These are phyloP conservation scores for Boletus vermiculosoides DNA, from an alignment of 768 basidiomycete genomes.

Conservation along the genomic window DNA sequence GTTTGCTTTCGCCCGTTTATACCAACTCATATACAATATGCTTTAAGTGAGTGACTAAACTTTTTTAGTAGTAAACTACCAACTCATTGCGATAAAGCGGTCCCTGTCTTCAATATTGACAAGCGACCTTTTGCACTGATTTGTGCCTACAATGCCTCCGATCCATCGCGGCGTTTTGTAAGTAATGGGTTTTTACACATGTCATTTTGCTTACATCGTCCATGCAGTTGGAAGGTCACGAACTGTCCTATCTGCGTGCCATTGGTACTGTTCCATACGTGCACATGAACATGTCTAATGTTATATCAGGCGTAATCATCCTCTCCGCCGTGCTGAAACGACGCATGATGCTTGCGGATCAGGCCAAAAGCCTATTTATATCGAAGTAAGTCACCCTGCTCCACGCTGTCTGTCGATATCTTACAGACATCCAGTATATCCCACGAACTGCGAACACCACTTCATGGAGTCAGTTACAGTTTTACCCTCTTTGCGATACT, in stretches of 20 bases:
- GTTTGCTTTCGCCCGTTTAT: conserved; percentile 80
- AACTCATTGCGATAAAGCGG: conserved; percentile 47
- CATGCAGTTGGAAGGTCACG: conserved; percentile 76
- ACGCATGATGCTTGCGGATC: conserved; percentile 91
- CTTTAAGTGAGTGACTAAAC: conserved; percentile 60
- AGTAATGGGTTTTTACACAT: conserved; percentile 21
- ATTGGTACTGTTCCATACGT: conserved; percentile 51
- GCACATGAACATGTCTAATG: conserved; percentile 1
- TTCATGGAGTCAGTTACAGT: conserved; percentile 69
- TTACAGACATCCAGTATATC: conserved; percentile 61
- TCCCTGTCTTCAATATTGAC: conserved; percentile 92
- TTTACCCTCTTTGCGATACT: not conserved
- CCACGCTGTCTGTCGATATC: not conserved
- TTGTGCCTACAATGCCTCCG: conserved; percentile 86
- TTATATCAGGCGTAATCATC: conserved; percentile 73
- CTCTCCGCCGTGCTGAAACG: conserved; percentile 90
- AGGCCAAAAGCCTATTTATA: conserved; percentile 89
- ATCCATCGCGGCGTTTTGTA: conserved; percentile 79
- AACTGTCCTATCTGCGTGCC: conserved; percentile 87
- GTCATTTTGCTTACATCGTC: conserved; percentile 9
- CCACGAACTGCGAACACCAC: conserved; percentile 85
- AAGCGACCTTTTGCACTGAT: conserved; percentile 88
- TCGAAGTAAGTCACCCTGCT: conserved; percentile 60
- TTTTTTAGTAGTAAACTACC: not conserved
- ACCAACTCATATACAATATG: conserved; percentile 80